Evolutionary conservation across 495 filamentous ascomycete species (phyloP).

Genomic region (Apiosordaria backusii): DNA sequence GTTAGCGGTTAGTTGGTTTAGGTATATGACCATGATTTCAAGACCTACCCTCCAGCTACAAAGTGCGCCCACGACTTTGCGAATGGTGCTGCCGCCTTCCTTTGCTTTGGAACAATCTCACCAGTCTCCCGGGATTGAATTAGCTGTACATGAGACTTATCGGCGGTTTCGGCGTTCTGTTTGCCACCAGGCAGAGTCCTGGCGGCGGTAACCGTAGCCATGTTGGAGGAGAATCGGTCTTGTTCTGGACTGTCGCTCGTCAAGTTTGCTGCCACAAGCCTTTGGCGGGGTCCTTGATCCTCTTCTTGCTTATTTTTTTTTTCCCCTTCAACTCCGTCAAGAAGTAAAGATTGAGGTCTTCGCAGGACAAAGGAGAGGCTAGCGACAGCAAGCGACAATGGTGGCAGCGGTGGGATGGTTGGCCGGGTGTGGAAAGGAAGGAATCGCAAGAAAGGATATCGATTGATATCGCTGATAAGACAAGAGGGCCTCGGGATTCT

Average conservation of each 20-base stretch:
- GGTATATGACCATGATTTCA: slow-evolving; percentile 5
- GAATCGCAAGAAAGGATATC: background rate
- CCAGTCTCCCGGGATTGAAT: slow-evolving; percentile 62
- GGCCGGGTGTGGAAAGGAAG: background rate
- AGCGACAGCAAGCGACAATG: background rate
- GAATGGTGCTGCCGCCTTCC: slow-evolving; percentile 45
- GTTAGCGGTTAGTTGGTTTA: slow-evolving; percentile 16
- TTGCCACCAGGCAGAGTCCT: slow-evolving; percentile 21
- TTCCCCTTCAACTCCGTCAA: background rate
- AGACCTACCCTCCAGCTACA: slow-evolving; percentile 75
- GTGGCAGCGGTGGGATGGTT: background rate
- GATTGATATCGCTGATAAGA: background rate
- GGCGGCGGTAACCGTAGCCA: slow-evolving; percentile 26
- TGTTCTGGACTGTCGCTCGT: slow-evolving; percentile 4
- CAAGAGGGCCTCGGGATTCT: background rate
- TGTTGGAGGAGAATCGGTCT: background rate
- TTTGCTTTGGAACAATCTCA: slow-evolving; percentile 47
- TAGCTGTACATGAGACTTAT: slow-evolving; percentile 29
- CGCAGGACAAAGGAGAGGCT: background rate
- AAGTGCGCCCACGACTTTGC: slow-evolving; percentile 86
- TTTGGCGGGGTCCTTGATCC: background rate
- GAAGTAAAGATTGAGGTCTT: background rate
- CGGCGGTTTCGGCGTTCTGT: slow-evolving; percentile 15
- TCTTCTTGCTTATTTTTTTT: background rate
- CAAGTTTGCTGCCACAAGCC: background rate